A percentile compares a stretch with the other conserved stretches of the same genome.
Evolutionary conservation across 225 moss, liverwort and hornwort species (phyloP).

Genomic region (Antitrichia curtipendula): DNA sequence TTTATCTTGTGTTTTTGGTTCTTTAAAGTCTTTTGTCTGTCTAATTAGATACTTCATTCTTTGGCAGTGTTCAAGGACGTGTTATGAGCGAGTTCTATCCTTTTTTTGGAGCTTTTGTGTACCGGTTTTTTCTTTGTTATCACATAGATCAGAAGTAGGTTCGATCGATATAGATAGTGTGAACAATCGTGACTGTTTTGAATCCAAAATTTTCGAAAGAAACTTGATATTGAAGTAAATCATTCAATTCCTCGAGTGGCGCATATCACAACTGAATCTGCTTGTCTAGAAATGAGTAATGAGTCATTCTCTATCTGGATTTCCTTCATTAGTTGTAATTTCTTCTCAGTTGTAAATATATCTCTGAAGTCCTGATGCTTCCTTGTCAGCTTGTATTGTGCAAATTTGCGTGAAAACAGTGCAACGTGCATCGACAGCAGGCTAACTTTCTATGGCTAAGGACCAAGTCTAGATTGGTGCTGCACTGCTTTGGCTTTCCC

Average conservation of each 20-base stretch:
- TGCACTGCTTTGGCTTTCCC: neutral
- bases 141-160: neutral
- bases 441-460: neutral
- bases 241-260: neutral
- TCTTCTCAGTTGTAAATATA: neutral
- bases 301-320: neutral
- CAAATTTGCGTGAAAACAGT: neutral
- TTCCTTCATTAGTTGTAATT: neutral
- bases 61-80: conserved; percentile 4
- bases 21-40: neutral
- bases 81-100: neutral
- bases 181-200: neutral
- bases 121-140: neutral
- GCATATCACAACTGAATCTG: neutral
- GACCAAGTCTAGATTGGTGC: neutral
- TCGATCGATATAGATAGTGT: neutral
- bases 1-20: neutral
- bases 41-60: neutral
- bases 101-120: neutral
- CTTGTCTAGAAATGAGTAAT: neutral
- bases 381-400: neutral
- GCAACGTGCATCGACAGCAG: neutral
- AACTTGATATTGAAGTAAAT: neutral
- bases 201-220: neutral
- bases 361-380: neutral